Evolutionary conservation across 352 stramenopile species (phyloP).

Genomic region (Phytophthora vignae): DNA sequence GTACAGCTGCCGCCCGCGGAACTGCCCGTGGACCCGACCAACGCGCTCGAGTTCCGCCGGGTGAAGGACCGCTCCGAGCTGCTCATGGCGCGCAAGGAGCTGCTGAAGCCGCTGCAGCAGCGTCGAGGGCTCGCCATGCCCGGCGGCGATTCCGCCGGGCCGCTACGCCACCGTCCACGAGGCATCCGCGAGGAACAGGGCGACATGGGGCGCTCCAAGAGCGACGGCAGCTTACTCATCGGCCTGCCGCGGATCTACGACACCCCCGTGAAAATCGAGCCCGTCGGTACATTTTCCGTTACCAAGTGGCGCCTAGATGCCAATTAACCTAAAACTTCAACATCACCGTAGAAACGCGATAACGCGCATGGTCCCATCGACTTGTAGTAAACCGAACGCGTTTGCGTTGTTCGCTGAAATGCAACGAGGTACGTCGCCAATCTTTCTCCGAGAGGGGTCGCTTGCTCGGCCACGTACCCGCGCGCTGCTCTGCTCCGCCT

Average conservation of each 20-base stretch:
- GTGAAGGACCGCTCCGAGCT: slow-evolving; percentile 63
- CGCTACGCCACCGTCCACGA: slow-evolving; percentile 20
- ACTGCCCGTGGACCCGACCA: slow-evolving; percentile 42
- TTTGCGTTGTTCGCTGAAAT: no score
- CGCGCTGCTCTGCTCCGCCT: not conserved
- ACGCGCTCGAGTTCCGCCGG: slow-evolving; percentile 53
- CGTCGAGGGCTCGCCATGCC: slow-evolving; percentile 13
- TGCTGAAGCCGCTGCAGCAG: slow-evolving; percentile 61
- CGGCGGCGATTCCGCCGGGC: slow-evolving; percentile 5
- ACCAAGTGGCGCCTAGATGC: slow-evolving; percentile 45
- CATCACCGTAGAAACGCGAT: no score
- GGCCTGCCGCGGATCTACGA: slow-evolving; percentile 48
- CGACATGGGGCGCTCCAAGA: slow-evolving; percentile 31
- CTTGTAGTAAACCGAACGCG: no score
- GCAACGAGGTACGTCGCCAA: not conserved
- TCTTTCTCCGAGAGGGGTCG: not conserved
- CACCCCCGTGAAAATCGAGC: slow-evolving; percentile 43
- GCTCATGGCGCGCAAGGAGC: slow-evolving; percentile 52
- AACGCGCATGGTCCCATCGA: no score
- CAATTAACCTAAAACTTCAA: not conserved
- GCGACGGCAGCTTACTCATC: slow-evolving; percentile 39
- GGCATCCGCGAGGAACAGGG: slow-evolving; percentile 36
- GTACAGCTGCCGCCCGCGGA: slow-evolving; percentile 43
- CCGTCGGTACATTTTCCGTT: slow-evolving; percentile 46
- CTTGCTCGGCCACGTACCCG: slow-evolving; percentile 3